Evolutionary conservation across 805 yeast species (phyloP), one percentile per base, ranked within the genome.

Genomic region (Metschnikowia similis): DNA sequence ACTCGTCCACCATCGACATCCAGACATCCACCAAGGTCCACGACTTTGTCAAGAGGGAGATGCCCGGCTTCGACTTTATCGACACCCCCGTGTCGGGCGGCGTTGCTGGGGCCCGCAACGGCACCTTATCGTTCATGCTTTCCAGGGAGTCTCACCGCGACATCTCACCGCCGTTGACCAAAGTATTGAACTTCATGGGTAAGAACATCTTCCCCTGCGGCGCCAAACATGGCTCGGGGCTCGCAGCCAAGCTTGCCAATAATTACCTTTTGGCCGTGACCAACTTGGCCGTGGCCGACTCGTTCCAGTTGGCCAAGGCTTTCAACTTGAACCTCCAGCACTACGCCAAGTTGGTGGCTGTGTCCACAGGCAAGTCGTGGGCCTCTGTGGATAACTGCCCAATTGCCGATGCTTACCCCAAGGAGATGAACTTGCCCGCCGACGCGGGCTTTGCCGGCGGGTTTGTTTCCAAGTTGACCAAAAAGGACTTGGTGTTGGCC

Each of bases 61-160:
- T 71, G 38, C 69, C 74, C 1, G 48, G 55, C 28, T 71, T 68
- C 48, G 77, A 74, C 50, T 79, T 77, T 54, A 72, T 79, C 36
- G 83, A 79, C 56, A 73, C 83, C 8, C 83, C 83, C 0, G 83
- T 79, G 1, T 75, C 81, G 8, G 83, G 83, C 3, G 83, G 83
- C 13, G 78, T 74, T 0, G 74, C 73, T 0, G 83, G 83, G 1
- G 83, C 83, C 6, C 59, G 74, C 45, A 76, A 78, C 46, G 83
- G 71, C 1, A 72, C 81, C 0, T 65, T 79, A 41, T 74, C 81
- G 2, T 79, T 79, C 57, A 79, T 79, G 83, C 71, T 79, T 11
- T 78, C 81, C 1, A 55, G 75, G 42, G 56, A 62, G 9, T 50
- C 58, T 35, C 61, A 60, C 10, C 65, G 59, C 11, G 60, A 61